phyloP scores from a whole-genome alignment of 2,329 filamentous ascomycete genomes.

The Monosporascus sp. region DNA sequence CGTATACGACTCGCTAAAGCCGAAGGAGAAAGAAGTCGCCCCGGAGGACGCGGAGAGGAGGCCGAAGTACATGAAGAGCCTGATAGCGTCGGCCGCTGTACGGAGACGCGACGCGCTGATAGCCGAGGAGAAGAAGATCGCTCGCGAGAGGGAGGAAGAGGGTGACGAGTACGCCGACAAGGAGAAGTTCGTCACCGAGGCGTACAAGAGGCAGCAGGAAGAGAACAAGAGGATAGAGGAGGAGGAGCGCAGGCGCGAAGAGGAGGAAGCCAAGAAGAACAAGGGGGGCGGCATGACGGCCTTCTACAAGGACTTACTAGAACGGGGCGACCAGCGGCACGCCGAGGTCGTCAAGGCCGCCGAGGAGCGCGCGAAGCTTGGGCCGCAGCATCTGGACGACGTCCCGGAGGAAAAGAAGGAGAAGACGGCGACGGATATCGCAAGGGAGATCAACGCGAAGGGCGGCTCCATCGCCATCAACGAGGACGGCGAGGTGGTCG shows the following conservation, averaged over 20 bases:
- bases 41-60: constrained; percentile 51
- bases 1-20: constrained; percentile 73
- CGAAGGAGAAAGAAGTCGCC: constrained; percentile 47
- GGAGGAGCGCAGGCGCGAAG: constrained; percentile 63
- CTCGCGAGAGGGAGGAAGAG: constrained; percentile 71
- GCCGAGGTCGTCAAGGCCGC: constrained; percentile 65
- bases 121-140: constrained; percentile 75
- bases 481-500: constrained; percentile 77
- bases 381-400: constrained; percentile 23
- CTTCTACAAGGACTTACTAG: constrained; percentile 71
- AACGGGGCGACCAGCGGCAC: constrained; percentile 65
- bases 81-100: constrained; percentile 68
- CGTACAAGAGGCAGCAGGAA: constrained; percentile 76
- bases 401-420: constrained; percentile 36
- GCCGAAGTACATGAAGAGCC: constrained; percentile 73
- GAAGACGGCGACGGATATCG: constrained; percentile 59
- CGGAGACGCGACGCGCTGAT: constrained; percentile 74
- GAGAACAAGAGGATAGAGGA: constrained; percentile 66
- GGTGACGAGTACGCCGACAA: constrained; percentile 78
- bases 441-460: constrained; percentile 60
- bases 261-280: constrained; percentile 59
- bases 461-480: constrained; percentile 63
- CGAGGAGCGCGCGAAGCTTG: constrained; percentile 45
- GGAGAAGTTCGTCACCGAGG: constrained; percentile 80
- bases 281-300: constrained; percentile 67